Conservation (phyloP, 176 grass and related monocot genomes). For the Oryza meyeriana region DNA sequence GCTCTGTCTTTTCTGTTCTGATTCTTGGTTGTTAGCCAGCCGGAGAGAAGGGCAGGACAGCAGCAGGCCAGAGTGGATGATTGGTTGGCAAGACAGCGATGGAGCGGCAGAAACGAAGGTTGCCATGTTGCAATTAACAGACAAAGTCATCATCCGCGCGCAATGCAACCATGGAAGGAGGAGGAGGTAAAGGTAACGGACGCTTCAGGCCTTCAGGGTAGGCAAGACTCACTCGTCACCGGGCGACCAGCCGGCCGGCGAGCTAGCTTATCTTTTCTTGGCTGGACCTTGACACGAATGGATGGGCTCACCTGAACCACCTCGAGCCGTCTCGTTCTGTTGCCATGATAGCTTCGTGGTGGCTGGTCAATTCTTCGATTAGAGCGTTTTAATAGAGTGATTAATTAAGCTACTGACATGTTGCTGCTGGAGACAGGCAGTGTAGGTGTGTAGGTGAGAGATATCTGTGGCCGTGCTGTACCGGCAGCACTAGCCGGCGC, state of each 20-base stretch:
- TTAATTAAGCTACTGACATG: neutral
- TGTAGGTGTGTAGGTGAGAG: neutral
- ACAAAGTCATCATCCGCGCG: neutral
- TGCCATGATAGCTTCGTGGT: neutral
- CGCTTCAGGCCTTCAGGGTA: slow-evolving; percentile 29
- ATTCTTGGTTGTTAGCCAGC: slow-evolving; percentile 11
- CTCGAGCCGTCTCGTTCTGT: neutral
- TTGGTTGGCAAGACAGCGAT: slow-evolving; percentile 53
- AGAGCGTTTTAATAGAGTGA: neutral
- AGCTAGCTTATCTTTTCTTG: neutral
- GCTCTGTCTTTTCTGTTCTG: neutral
- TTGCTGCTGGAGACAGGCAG: too few species aligned
- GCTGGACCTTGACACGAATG: neutral
- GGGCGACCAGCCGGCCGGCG: neutral
- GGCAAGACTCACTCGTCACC: slow-evolving; percentile 43
- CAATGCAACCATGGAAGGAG: neutral
- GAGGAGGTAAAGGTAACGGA: neutral
- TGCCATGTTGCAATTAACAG: slow-evolving; percentile 16
- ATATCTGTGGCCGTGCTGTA: neutral
- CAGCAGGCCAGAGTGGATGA: slow-evolving; percentile 37
- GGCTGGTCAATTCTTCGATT: neutral
- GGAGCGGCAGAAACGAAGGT: slow-evolving; percentile 23
- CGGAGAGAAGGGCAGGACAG: neutral
- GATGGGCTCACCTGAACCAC: slow-evolving; percentile 24
- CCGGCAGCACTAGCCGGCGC: neutral